These are phyloP conservation scores for Vitis rotundifolia DNA, from an alignment of 164 flowering plant genomes.

Conservation along the genomic window DNA sequence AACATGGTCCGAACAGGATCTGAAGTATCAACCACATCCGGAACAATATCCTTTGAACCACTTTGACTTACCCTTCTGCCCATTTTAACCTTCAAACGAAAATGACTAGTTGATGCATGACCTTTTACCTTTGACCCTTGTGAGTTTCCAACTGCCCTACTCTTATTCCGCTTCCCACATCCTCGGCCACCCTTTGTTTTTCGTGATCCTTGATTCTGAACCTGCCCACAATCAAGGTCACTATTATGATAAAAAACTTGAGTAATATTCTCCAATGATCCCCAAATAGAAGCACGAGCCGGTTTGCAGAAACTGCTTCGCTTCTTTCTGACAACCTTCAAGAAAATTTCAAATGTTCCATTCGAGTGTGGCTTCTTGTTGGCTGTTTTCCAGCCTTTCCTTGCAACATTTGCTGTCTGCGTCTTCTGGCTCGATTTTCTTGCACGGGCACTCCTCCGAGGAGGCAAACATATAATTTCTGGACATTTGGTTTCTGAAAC, in stretches of 20 bases:
- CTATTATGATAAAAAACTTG: slow-evolving; percentile 32
- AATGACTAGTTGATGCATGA: slow-evolving; percentile 24
- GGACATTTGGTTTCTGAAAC: slow-evolving; percentile 21
- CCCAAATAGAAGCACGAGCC: slow-evolving; percentile 67
- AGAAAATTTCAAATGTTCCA: slow-evolving; percentile 16
- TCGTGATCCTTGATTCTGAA: slow-evolving; percentile 16
- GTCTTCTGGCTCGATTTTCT: slow-evolving; percentile 29
- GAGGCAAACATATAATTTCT: slow-evolving; percentile 20
- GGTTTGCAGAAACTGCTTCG: slow-evolving; percentile 57
- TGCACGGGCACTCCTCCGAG: slow-evolving; percentile 31
- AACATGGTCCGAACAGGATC: slow-evolving; percentile 12
- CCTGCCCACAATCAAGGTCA: slow-evolving; percentile 17
- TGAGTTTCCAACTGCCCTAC: slow-evolving; percentile 21
- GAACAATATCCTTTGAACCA: slow-evolving; percentile 16
- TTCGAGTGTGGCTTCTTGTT: slow-evolving; percentile 13
- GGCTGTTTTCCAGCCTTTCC: slow-evolving; percentile 23
- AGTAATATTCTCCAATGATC: slow-evolving; percentile 33
- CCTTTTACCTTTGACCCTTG: slow-evolving; percentile 22
- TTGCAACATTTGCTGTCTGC: slow-evolving; percentile 24
- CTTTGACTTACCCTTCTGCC: slow-evolving; percentile 30
- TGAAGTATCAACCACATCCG: slow-evolving; percentile 28
- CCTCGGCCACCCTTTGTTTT: slow-evolving; percentile 22
- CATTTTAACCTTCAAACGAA: slow-evolving; percentile 53
- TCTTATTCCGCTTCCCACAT: slow-evolving; percentile 27
- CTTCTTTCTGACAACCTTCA: slow-evolving; percentile 39